Evolutionary conservation across 2,329 filamentous ascomycete genomes (phyloP).

Genomic region (Verticillium zaregamsianum): DNA sequence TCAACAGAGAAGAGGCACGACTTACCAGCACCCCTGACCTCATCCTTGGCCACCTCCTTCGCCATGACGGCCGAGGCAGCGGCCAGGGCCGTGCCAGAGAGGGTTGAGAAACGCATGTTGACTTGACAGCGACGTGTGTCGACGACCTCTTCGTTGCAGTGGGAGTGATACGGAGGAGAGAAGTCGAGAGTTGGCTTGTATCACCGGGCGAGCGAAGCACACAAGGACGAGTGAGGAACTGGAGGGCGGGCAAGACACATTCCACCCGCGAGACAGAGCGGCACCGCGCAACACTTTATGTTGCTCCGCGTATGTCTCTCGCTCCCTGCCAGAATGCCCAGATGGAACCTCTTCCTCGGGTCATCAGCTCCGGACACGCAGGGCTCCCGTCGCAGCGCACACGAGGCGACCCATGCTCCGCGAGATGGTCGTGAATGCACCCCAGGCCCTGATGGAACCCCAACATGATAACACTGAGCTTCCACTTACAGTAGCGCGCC

Average conservation of each 20-base stretch:
- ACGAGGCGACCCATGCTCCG: too few relatives aligned
- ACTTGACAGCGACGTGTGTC: neutral
- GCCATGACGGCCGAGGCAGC: slow-evolving; percentile 9
- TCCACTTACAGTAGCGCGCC: neutral
- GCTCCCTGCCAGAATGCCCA: neutral
- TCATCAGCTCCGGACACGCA: too few relatives aligned
- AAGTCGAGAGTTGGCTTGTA: neutral
- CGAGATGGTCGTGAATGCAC: neutral
- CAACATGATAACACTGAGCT: neutral
- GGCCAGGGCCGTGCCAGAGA: slow-evolving; percentile 8
- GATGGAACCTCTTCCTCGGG: too few relatives aligned
- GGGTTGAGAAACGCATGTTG: slow-evolving; percentile 13
- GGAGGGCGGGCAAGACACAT: neutral
- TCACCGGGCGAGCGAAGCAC: neutral
- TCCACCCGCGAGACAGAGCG: neutral
- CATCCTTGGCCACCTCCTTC: slow-evolving; percentile 12
- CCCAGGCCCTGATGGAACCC: neutral
- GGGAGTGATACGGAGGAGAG: neutral
- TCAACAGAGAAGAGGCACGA: neutral
- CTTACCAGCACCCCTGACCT: slow-evolving; percentile 9
- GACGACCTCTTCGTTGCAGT: neutral
- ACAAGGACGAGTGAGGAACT: neutral
- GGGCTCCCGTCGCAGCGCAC: too few relatives aligned
- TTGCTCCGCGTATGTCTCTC: neutral
- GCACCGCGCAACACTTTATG: neutral